Percentiles rank a stretch among this genome's conserved stretches.
These are phyloP conservation scores for Naematelia aurantialba DNA, from an alignment of 768 basidiomycete genomes.

Conservation along the genomic window DNA sequence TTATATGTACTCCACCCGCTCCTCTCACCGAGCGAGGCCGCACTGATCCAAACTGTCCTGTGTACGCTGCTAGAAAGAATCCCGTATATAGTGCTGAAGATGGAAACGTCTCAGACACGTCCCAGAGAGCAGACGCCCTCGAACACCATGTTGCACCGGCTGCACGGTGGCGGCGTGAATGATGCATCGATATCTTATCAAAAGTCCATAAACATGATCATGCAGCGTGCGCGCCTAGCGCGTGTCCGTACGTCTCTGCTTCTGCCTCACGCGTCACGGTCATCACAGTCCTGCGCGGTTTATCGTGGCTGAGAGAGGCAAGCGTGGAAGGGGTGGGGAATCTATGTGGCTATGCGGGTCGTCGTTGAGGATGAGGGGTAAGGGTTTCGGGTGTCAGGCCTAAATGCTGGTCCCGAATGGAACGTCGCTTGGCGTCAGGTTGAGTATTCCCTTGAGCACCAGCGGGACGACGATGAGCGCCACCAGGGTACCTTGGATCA, in stretches of 20 bases:
- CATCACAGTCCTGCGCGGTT: background rate
- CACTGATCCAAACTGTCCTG: too few species aligned
- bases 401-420: slow-evolving; percentile 23
- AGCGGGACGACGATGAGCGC: slow-evolving; percentile 60
- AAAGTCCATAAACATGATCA: background rate
- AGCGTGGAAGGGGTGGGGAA: background rate
- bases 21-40: too few species aligned
- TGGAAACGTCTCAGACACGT: too few species aligned
- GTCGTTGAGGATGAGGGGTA: background rate
- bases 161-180: too few species aligned
- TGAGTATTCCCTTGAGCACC: slow-evolving; percentile 63
- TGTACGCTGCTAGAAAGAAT: too few species aligned
- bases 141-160: too few species aligned
- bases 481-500: slow-evolving; percentile 66
- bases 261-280: background rate
- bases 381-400: too few species aligned
- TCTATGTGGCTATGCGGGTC: background rate
- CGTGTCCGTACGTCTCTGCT: background rate
- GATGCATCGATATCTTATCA: background rate
- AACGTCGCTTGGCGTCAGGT: slow-evolving; percentile 50
- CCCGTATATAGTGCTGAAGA: too few species aligned
- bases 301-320: background rate
- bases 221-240: too few species aligned
- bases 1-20: too few species aligned
- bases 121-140: too few species aligned